These are phyloP conservation scores for Capillidium heterosporum DNA, from an alignment of 371 early-diverging fungal species.

Conservation along the genomic window DNA sequence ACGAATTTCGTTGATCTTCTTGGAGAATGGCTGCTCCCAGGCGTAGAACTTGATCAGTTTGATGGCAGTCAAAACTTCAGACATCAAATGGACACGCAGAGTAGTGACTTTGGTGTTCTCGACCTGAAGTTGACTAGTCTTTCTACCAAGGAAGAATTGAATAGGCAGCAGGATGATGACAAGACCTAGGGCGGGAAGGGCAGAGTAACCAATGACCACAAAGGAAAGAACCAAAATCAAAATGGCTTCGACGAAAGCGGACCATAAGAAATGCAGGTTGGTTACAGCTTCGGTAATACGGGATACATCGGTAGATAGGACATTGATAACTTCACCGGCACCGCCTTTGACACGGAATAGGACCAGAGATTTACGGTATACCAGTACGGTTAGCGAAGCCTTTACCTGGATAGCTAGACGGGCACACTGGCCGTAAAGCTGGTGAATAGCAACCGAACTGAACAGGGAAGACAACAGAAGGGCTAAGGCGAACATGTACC, in stretches of 20 bases:
- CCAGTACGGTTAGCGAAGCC: conserved; percentile 24
- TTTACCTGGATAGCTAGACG: conserved; percentile 34
- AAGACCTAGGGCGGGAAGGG: conserved; percentile 31
- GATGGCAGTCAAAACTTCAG: conserved; percentile 20
- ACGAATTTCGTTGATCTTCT: conserved; percentile 30
- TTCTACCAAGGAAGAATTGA: conserved; percentile 14
- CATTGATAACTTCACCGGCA: conserved; percentile 46
- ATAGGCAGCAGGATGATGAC: conserved; percentile 14
- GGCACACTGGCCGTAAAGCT: conserved; percentile 29
- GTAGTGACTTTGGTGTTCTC: conserved; percentile 19
- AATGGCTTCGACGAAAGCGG: conserved; percentile 19
- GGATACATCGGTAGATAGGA: conserved; percentile 51
- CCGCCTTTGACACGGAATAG: conserved; percentile 7
- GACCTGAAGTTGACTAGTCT: conserved; percentile 12
- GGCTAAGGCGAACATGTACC: conserved; percentile 26
- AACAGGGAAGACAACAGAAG: conserved; percentile 20
- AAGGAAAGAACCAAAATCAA: conserved; percentile 25
- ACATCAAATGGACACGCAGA: conserved; percentile 17
- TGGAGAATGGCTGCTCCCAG: conserved; percentile 29
- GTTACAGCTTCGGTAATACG: conserved; percentile 24
- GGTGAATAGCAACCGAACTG: conserved; percentile 28
- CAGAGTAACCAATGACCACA: conserved; percentile 24
- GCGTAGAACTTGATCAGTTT: conserved; percentile 28
- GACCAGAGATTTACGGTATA: conserved; percentile 29
- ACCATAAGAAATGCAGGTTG: conserved; percentile 26